phyloP scores from a whole-genome alignment of 148 eudicot species.

The Selenicereus undatus region DNA sequence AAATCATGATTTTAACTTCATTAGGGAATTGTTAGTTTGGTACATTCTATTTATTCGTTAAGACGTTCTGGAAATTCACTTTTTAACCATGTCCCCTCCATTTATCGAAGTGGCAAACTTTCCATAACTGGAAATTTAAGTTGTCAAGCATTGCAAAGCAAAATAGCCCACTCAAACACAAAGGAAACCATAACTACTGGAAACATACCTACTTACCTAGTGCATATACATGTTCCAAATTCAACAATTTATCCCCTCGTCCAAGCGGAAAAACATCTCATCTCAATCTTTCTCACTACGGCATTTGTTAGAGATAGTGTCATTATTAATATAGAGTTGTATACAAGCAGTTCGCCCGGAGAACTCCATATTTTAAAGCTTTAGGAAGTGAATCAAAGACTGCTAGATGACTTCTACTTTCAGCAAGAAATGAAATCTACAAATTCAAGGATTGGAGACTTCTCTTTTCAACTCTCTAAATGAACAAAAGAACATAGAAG shows the following conservation, averaged over 20 bases:
- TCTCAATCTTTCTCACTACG: neutral
- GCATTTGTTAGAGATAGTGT: neutral
- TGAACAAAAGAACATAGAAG: no score
- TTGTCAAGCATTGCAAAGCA: no score
- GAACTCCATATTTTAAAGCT: neutral
- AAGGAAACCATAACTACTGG: neutral
- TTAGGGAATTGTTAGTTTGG: neutral
- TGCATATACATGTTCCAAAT: neutral
- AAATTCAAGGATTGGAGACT: no score
- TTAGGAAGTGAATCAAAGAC: neutral
- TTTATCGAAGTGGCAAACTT: neutral
- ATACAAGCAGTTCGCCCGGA: no score
- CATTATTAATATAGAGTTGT: no score
- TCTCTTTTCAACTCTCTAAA: no score
- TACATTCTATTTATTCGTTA: neutral
- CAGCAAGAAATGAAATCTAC: neutral
- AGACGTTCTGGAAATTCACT: neutral
- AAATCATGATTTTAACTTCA: neutral
- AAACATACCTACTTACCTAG: neutral
- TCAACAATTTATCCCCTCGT: neutral
- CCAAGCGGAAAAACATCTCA: neutral
- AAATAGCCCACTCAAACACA: neutral
- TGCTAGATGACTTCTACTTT: neutral
- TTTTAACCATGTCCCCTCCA: neutral
- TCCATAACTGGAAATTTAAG: neutral